Conservation (phyloP, 768 basidiomycete species). For the Clathrus columnatus region DNA sequence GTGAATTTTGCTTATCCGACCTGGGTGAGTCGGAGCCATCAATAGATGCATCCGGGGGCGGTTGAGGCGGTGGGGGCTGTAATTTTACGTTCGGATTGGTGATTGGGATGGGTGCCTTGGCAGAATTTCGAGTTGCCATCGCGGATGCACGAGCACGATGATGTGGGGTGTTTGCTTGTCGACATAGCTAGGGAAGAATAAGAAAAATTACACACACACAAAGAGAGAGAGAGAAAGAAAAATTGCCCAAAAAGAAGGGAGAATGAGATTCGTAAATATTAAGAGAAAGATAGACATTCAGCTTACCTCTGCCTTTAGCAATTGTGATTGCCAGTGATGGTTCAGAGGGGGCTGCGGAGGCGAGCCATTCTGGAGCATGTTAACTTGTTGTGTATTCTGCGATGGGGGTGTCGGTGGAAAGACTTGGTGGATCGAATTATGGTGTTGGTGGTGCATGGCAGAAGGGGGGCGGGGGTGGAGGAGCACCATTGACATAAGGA, state of each 20-base stretch:
- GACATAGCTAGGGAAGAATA: conserved; percentile 50
- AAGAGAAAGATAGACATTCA: background rate
- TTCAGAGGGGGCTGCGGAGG: conserved; percentile 54
- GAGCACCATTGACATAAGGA: conserved; percentile 61
- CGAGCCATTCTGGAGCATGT: conserved; percentile 43
- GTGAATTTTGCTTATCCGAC: conserved; percentile 26
- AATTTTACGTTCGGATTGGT: conserved; percentile 77
- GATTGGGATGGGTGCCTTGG: conserved; percentile 85
- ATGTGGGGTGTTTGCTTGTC: conserved; percentile 80
- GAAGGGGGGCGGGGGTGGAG: conserved; percentile 44
- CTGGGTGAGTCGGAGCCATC: conserved; percentile 2
- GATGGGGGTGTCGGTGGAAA: conserved; percentile 69
- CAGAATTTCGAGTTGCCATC: conserved; percentile 79
- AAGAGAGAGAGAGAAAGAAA: conserved; percentile 15
- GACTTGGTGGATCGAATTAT: conserved; percentile 63
- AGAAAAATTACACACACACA: conserved; percentile 11
- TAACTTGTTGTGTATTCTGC: conserved; percentile 48
- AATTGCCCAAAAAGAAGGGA: conserved; percentile 12
- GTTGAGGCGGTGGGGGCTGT: conserved; percentile 27
- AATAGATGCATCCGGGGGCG: conserved; percentile 24
- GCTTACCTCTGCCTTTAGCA: conserved; percentile 87
- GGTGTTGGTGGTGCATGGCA: conserved; percentile 64
- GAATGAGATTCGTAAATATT: conserved; percentile 6
- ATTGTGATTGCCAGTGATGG: conserved; percentile 88
- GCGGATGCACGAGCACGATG: conserved; percentile 94